Evolutionary conservation across 1,284 basidiomycete genomes (phyloP), one percentile per base, ranked within the genome.

Genomic region (Moesziomyces antarcticus): DNA sequence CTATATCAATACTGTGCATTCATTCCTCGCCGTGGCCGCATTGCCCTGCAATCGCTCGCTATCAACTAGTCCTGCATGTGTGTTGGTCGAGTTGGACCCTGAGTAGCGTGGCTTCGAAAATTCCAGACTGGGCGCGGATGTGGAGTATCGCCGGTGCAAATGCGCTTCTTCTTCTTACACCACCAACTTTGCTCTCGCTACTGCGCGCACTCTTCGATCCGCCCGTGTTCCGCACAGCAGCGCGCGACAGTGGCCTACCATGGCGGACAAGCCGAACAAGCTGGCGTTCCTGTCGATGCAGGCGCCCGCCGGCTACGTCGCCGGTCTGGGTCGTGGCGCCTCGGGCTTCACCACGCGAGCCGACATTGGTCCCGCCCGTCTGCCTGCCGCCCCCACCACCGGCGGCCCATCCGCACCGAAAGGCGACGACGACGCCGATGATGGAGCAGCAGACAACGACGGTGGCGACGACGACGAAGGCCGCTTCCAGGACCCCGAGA

Each of bases 341-440:
- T 97, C 94, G 53, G 97, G 96, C 64, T 99, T 99, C 86, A 99
- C 96, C 0, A 99, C 95, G 9, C 92, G 96, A 55, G 97, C 94
- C 49, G 96, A 99, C 89, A 99, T 99, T 74, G 96, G 96, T 84
- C 97, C 96, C 49, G 96, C 96, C 5, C 89, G 97, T 84, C 92
- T 92, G 16, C 93, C 93, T 71, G 89, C 89, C 49, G 25, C 49
- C 27, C 25, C 56, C 51, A n/a, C 69, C 33, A 45, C 66, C 48
- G 16, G 37, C 37, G 14, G 37, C 5, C 14, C 37, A 16, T 56
- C 52, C n/a, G 56, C 53, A 30, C 5, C 37, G 16, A 56, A 30
- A 9, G 18, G 25, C 5, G 35, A 49, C 0, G 72, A 50, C 40
- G 65, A 62, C 16, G 56, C 56, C 1, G 41, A 60, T 24, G 62